A percentile compares a stretch with the other conserved stretches of the same genome.
Evolutionary conservation across 2,329 filamentous ascomycete genomes (phyloP).

Genomic region (Parafenestella ontariensis): DNA sequence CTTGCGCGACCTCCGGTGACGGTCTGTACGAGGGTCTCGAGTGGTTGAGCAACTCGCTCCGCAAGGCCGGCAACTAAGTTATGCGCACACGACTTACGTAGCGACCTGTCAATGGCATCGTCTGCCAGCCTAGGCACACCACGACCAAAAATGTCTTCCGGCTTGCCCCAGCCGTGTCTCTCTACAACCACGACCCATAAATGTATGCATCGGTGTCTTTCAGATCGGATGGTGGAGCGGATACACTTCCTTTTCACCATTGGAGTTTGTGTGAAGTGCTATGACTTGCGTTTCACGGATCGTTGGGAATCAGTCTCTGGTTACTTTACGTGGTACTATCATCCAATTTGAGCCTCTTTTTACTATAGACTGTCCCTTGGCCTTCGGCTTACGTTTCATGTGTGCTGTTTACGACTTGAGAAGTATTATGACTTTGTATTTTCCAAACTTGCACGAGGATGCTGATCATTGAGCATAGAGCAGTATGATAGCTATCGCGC

Average conservation of each 20-base stretch:
- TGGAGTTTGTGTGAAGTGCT: conserved; percentile 48
- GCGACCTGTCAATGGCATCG: conserved; percentile 38
- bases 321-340: conserved; percentile 47
- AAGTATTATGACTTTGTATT: too few relatives aligned
- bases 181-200: conserved; percentile 31
- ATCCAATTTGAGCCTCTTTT: conserved; percentile 50
- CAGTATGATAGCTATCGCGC: too few relatives aligned
- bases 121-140: conserved; percentile 36
- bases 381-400: neutral
- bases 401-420: too few relatives aligned
- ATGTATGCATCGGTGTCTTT: conserved; percentile 45
- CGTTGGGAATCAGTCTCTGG: conserved; percentile 47
- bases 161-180: conserved; percentile 20
- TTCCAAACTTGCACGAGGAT: too few relatives aligned
- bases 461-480: too few relatives aligned
- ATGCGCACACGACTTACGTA: conserved; percentile 22
- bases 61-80: conserved; percentile 59
- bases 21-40: conserved; percentile 98
- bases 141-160: conserved; percentile 33
- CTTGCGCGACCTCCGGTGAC: conserved; percentile 97
- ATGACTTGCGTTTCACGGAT: conserved; percentile 45
- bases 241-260: conserved; percentile 43
- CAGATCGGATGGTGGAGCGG: conserved; percentile 48
- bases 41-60: conserved; percentile 62
- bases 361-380: conserved; percentile 19